Conservation (phyloP, 78 protist species). For the Dictyostelium capitatum region DNA sequence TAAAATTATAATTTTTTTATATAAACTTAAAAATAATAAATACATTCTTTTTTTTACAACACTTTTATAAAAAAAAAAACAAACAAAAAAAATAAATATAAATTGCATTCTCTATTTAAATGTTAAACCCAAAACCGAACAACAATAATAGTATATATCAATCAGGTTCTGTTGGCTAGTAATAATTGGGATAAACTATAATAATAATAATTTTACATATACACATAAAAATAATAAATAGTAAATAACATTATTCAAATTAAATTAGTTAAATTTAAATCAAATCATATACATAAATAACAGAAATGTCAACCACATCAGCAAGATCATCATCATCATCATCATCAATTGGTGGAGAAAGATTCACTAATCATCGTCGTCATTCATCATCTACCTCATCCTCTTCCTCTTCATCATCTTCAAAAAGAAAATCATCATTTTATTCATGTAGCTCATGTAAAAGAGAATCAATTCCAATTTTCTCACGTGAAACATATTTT, state of each 20-base stretch:
- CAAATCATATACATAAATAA: background rate
- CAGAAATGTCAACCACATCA: background rate
- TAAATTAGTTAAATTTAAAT: background rate
- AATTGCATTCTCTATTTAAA: no score
- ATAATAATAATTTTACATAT: background rate
- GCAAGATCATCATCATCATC: background rate
- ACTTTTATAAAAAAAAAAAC: no score
- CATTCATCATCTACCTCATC: background rate
- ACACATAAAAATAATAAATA: background rate
- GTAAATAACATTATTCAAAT: background rate
- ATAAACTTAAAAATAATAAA: no score
- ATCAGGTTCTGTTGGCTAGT: background rate
- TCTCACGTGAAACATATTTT: background rate
- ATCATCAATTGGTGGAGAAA: background rate
- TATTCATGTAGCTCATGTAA: background rate
- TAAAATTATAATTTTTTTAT: no score
- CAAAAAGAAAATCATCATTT: background rate
- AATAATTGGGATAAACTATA: no score
- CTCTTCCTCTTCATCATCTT: background rate
- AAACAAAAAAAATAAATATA: no score
- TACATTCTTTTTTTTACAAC: no score
- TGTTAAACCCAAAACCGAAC: no score
- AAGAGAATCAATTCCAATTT: constrained; percentile 4
- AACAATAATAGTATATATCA: no score
- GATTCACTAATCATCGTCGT: background rate